Evolutionary conservation across 2,329 filamentous ascomycete species (phyloP), one percentile per base, ranked within the genome.

Genomic region (Harringtonia aguacate): DNA sequence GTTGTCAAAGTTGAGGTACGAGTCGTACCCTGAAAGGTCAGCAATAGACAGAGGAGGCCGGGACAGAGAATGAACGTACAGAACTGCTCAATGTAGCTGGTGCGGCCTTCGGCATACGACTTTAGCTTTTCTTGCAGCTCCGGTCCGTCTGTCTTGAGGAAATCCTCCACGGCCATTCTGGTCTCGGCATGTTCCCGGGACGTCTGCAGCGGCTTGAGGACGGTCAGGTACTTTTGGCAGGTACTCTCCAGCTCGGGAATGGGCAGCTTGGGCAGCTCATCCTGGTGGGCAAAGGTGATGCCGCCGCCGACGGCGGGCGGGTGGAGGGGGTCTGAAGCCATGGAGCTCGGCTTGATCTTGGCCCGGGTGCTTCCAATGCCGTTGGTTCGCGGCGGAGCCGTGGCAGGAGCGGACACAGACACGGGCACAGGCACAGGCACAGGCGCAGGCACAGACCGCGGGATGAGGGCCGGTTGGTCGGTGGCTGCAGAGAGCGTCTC

Each of bases 41-140:
- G 24, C n/a, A 28, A 15, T 24, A 18, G 12, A 5, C 17, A n/a
- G 7, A 42, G 5, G 17, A 15, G 15, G 13, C 13, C 20, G 43
- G n/a, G 13, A 8, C 22, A 17, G 8, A 20, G 8, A 28, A 18
- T 8, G 29, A 8, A 74, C 86, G 59, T 75, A 95, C 90, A 98
- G 56, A 98, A 98, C 57, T 98, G 92, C 60, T 97, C 92, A 55
- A 98, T 97, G 59, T 95, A 98, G 63, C 90, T 97, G 31, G 86
- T 86, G 65, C 89, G 90, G 36, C 84, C 87, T 39, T 79, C 80
- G 9, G 92, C 89, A 68, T 97, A 98, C 55, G 82, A 80, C 68
- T 89, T 92, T 45, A 97, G 66, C 61, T 84, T 89, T 48, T 92
- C 86, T 59, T 98, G 89, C 39, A 98, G 66, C 37, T 84, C 79